Base-by-base conservation (phyloP, 2,329 filamentous ascomycete species). In the Dactylellina cionopaga region DNA sequence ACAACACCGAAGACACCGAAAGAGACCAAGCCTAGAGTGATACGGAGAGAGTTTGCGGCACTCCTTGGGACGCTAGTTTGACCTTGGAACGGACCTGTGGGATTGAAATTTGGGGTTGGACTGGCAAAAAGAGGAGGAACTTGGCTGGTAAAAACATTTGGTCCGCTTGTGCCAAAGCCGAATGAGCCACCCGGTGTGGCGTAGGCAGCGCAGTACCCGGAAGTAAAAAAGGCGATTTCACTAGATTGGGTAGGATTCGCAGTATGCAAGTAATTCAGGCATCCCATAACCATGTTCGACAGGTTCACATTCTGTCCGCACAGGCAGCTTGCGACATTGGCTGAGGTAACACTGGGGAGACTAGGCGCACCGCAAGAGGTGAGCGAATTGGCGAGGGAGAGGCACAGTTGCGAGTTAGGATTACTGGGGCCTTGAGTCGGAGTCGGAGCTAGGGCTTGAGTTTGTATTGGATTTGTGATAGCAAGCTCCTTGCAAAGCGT, bases 401-500 rank as follows among this genome's bases (percentile, higher is more conserved):
- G 1, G 22, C 56, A 62, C 3, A 19, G 17, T 17, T 51, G 56
- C 11, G 22, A 19, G n/a, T 62, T 41, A 19, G 43, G 10, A 33
- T 27, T 25, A 3, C 13, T 17, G 37, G 11, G n/a, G n/a, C n/a
- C 25, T 44, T 3, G 6, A 6, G 24, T n/a, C 9, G 43, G 33
- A 10, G 37, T 29, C 1, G 41, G 41, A 9, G 29, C 22, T 17
- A 25, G 29, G 10, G 22, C 41, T 15, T 25, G 25, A 13, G 31
- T 62, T 6, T 24, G 17, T 13, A 24, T 15, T 27, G 39, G 54
- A 31, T 62, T 51, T 11, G 29, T 39, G 31, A 62, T 47, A 2
- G 41, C 43, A n/a, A 62, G 41, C 31, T 62, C 43, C 10, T 62
- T 35, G 31, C 56, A 62, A 10, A 62, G 43, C 19, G 56, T 62